These are phyloP conservation scores for Umbelopsis ramanniana DNA, from an alignment of 192 early-diverging fungal species.

Conservation along the genomic window DNA sequence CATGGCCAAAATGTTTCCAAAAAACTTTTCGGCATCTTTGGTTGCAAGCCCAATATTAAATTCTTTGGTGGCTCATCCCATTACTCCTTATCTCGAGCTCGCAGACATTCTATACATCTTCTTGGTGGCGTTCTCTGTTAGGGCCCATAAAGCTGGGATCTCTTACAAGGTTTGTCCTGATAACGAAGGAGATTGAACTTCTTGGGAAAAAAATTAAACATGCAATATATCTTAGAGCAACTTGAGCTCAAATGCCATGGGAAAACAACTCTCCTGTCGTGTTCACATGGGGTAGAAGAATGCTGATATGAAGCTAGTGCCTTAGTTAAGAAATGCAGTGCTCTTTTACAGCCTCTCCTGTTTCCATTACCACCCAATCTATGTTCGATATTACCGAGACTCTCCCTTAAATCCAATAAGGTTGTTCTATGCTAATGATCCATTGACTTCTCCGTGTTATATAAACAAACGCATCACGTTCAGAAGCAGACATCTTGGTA, in stretches of 20 bases:
- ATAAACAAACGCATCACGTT: background rate
- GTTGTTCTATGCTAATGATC: background rate
- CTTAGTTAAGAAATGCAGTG: background rate
- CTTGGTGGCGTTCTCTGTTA: background rate
- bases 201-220: background rate
- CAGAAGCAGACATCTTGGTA: no score
- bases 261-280: background rate
- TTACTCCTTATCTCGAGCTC: background rate
- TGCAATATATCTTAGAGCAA: background rate
- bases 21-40: background rate
- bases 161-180: background rate
- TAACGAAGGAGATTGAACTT: background rate
- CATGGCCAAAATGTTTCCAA: background rate
- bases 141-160: background rate
- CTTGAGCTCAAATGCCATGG: background rate
- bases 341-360: background rate
- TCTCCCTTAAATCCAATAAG: background rate
- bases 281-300: background rate
- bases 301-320: background rate
- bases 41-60: constrained; percentile 9
- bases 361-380: background rate
- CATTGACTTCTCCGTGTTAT: background rate
- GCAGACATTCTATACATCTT: background rate
- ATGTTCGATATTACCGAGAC: background rate
- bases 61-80: background rate